These are phyloP conservation scores for Oleoguttula mirabilis DNA, from an alignment of 495 filamentous ascomycete species.

Conservation along the genomic window DNA sequence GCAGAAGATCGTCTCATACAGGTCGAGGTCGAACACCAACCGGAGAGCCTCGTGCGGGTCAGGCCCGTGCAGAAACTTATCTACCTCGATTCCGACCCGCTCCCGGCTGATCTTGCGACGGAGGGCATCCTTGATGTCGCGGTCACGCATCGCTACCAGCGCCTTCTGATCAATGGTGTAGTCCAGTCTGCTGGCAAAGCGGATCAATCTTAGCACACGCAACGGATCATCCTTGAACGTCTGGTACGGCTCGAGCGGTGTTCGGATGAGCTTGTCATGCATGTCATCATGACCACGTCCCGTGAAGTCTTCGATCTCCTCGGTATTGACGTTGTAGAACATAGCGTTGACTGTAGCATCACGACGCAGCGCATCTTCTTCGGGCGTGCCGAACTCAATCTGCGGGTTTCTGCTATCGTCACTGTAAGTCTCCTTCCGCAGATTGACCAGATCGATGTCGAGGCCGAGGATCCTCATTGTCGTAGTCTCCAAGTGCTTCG, in stretches of 20 bases:
- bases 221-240: slow-evolving; percentile 95
- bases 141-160: slow-evolving; percentile 61
- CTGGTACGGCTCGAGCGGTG: slow-evolving; percentile 76
- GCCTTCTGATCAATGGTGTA: slow-evolving; percentile 62
- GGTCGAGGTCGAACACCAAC: slow-evolving; percentile 58
- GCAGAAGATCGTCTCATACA: slow-evolving; percentile 75
- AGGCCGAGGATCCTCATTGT: slow-evolving; percentile 75
- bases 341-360: slow-evolving; percentile 93
- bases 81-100: slow-evolving; percentile 66
- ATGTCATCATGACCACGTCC: slow-evolving; percentile 63
- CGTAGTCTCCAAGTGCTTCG: slow-evolving; percentile 90
- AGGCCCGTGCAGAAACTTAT: slow-evolving; percentile 76
- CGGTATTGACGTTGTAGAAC: slow-evolving; percentile 82
- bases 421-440: slow-evolving; percentile 81
- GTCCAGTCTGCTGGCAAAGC: slow-evolving; percentile 75
- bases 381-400: slow-evolving; percentile 86
- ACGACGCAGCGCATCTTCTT: slow-evolving; percentile 78
- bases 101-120: slow-evolving; percentile 85
- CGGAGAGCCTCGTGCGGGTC: slow-evolving; percentile 55
- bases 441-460: slow-evolving; percentile 88
- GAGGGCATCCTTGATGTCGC: slow-evolving; percentile 61
- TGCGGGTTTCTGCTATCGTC: slow-evolving; percentile 77
- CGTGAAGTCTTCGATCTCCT: slow-evolving; percentile 72
- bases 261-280: slow-evolving; percentile 57
- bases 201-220: slow-evolving; percentile 73